Conservation (phyloP, 2,329 filamentous ascomycete species). For the Acrodontium crateriforme region DNA sequence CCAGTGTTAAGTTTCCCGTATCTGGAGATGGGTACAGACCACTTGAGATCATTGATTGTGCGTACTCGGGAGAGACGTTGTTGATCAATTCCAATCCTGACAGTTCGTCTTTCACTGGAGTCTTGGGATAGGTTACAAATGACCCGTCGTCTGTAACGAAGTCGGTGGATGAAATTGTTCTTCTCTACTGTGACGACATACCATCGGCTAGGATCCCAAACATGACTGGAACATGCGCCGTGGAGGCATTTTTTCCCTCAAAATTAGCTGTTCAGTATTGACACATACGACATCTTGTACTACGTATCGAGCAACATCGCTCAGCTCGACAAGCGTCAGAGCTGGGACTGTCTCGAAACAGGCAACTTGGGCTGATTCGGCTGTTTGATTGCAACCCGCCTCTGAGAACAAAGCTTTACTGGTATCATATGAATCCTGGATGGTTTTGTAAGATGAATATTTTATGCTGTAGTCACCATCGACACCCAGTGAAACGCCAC, state of each 20-base stretch:
- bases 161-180: no score
- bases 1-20: conserved; percentile 38
- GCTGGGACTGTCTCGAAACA: conserved; percentile 39
- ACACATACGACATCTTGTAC: conserved; percentile 47
- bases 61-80: conserved; percentile 28
- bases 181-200: no score
- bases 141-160: no score
- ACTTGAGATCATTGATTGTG: conserved; percentile 28
- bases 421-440: conserved; percentile 37
- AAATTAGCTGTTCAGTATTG: conserved; percentile 36
- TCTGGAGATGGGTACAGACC: conserved; percentile 38
- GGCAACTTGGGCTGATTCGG: conserved; percentile 34
- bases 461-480: conserved; percentile 43
- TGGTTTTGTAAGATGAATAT: conserved; percentile 46
- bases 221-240: conserved; percentile 40
- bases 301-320: conserved; percentile 35
- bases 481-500: conserved; percentile 42
- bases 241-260: conserved; percentile 27
- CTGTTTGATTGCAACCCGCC: conserved; percentile 38
- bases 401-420: conserved; percentile 39
- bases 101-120: conserved; percentile 27
- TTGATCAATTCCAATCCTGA: conserved; percentile 33
- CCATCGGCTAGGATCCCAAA: conserved; percentile 44
- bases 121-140: conserved; percentile 36
- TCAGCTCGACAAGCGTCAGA: conserved; percentile 26